Conservation (phyloP, 805 yeast species). For the Saccharomycopsis guyanensis region DNA sequence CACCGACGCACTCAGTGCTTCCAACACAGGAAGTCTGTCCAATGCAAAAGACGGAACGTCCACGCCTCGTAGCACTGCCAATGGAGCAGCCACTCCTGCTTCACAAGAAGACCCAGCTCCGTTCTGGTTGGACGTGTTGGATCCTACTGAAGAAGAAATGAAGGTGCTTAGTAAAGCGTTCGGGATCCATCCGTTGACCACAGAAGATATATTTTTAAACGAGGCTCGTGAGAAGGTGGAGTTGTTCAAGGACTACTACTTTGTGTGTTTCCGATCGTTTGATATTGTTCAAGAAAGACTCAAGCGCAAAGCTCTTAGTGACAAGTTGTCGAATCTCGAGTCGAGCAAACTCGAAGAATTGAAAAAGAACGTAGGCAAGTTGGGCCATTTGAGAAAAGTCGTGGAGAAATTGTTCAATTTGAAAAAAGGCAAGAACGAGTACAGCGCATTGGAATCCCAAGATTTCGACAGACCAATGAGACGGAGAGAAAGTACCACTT, state of each 20-base stretch:
- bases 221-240: conserved; percentile 96
- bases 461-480: conserved; percentile 1
- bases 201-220: conserved; percentile 89
- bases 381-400: conserved; percentile 3
- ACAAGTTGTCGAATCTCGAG: conserved; percentile 26
- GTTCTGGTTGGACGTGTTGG: conserved; percentile 88
- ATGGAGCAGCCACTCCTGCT: conserved; percentile 1
- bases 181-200: conserved; percentile 92
- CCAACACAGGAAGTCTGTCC: background rate
- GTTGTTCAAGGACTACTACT: conserved; percentile 80
- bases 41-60: conserved; percentile 11
- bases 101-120: conserved; percentile 42
- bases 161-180: conserved; percentile 83
- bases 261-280: conserved; percentile 82
- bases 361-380: conserved; percentile 2
- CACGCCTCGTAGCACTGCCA: conserved; percentile 5
- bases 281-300: conserved; percentile 72
- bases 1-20: conserved; percentile 16
- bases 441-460: conserved; percentile 1
- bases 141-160: conserved; percentile 97
- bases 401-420: conserved; percentile 5
- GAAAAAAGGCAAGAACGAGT: background rate
- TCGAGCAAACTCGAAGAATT: conserved; percentile 12
- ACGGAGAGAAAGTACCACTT: conserved; percentile 2
- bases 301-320: conserved; percentile 41